Base-by-base conservation (phyloP, 179 eudicot species). In the Vitellaria paradoxa region DNA sequence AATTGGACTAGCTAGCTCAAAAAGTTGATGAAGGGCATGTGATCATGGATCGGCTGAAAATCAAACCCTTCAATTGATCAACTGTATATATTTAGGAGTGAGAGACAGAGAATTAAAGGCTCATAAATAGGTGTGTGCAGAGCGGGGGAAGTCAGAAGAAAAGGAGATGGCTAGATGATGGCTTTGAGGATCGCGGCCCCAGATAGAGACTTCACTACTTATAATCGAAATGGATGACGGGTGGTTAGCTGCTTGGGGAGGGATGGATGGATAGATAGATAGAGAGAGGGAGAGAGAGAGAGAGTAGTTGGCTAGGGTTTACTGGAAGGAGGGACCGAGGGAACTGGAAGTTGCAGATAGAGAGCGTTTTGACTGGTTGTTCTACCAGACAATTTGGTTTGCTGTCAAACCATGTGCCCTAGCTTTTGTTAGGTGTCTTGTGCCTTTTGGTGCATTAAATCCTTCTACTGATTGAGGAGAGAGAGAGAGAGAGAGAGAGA, bases 291-390 rank as follows among this genome's bases (percentile, higher is more conserved):
- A 65, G 53, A 72, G 76, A 76, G 72, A 24, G 64, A 59, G 68
- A 12, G 20, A 46, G 66, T 14, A 7, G 14, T 17, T 47, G 15
- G 74, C 37, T 30, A 30, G 37, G 37, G 2, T 30, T 30, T 30
- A 2, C 37, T 0, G 37, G 2, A 30, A 30, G 37, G 37, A n/a
- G 37, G 1, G 37, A 30, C 37, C 37, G 37, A 30, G 2, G 37
- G 37, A 30, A 2, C 37, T 13, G 52, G 17, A 70, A 23, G 62
- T 40, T 24, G 17, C 13, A 30, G 37, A 30, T 30, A 30, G 59
- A 59, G 20, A 7, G 52, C 3, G 42, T 17, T 40, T 86, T 88
- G 91, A 88, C 89, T 84, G 91, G 89, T 83, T 78, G 91, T 75
- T 88, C 75, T 68, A 88, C 87, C 89, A 60, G 82, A 78, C 85